Evolutionary conservation across 2,329 filamentous ascomycete genomes (phyloP).

Genomic region (Fusarium sp.): DNA sequence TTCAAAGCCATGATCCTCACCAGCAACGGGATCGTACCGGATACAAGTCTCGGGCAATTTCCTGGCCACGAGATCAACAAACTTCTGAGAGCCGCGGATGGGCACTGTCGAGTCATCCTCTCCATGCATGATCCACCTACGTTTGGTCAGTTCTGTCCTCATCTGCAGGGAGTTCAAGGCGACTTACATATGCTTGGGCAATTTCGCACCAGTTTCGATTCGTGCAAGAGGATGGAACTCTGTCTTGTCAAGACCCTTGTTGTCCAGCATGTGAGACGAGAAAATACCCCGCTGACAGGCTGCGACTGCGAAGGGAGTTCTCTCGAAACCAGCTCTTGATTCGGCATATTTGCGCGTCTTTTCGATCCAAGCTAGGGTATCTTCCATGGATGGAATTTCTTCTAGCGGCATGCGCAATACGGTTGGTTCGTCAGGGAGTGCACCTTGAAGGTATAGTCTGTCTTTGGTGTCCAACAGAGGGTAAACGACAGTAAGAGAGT

Average conservation of each 20-base stretch:
- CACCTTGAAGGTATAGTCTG: constrained; percentile 14
- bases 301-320: constrained; percentile 9
- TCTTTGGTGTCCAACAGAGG: constrained; percentile 37
- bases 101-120: constrained; percentile 26
- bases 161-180: rapidly evolving
- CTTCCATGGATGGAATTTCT: constrained; percentile 21
- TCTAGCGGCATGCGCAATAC: constrained; percentile 5
- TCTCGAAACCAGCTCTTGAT: constrained; percentile 22
- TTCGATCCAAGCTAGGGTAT: constrained; percentile 30
- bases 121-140: constrained; percentile 38
- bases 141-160: not conserved
- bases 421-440: constrained; percentile 6
- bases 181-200: constrained; percentile 10
- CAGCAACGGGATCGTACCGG: constrained; percentile 25
- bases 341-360: not conserved
- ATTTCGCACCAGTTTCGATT: constrained; percentile 12
- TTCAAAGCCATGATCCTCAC: constrained; percentile 38
- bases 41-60: constrained; percentile 9
- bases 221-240: constrained; percentile 28
- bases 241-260: not conserved
- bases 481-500: constrained; percentile 27
- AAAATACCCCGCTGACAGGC: constrained; percentile 26
- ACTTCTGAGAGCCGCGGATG: constrained; percentile 1
- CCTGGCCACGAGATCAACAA: constrained; percentile 9
- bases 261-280: constrained; percentile 23